phyloP scores from a whole-genome alignment of 306 rosid species.

The Albizia julibrissin region DNA sequence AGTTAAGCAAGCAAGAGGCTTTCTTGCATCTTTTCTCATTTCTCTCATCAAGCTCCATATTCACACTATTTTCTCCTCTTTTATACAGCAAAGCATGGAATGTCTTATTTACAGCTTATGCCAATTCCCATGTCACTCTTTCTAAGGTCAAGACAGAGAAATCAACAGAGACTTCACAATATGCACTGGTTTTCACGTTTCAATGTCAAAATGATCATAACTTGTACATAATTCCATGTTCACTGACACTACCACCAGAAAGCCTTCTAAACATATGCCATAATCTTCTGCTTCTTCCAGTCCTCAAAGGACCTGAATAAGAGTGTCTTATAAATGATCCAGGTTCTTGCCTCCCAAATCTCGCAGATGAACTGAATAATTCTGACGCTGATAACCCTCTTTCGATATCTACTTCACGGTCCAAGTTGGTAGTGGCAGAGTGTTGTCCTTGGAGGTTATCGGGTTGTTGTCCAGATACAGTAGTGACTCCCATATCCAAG shows the following conservation, averaged over 20 bases:
- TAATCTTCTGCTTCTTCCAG: constrained; percentile 54
- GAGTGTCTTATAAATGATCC: constrained; percentile 74
- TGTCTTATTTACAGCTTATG: constrained; percentile 39
- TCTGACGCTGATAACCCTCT: constrained; percentile 60
- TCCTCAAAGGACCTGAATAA: constrained; percentile 74
- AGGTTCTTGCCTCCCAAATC: constrained; percentile 49
- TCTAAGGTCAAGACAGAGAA: constrained; percentile 15
- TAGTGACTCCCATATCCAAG: constrained; percentile 26
- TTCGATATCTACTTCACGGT: constrained; percentile 51
- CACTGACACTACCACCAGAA: constrained; percentile 84
- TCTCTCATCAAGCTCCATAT: constrained; percentile 36
- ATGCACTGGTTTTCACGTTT: constrained; percentile 23
- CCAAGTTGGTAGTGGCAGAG: constrained; percentile 44
- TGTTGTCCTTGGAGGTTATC: constrained; percentile 55
- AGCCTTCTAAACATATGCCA: constrained; percentile 72
- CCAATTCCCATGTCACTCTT: constrained; percentile 35
- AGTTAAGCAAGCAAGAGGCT: constrained; percentile 14
- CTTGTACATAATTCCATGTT: constrained; percentile 58
- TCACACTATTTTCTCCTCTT: constrained; percentile 32
- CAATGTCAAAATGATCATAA: constrained; percentile 47
- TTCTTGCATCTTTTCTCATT: constrained; percentile 26
- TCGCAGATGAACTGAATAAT: constrained; percentile 57
- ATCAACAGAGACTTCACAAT: constrained; percentile 18
- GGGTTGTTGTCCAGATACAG: constrained; percentile 50
- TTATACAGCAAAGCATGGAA: constrained; percentile 28